These are phyloP conservation scores for Boletus subluridellus DNA, from an alignment of 1,284 basidiomycete genomes.

Conservation along the genomic window DNA sequence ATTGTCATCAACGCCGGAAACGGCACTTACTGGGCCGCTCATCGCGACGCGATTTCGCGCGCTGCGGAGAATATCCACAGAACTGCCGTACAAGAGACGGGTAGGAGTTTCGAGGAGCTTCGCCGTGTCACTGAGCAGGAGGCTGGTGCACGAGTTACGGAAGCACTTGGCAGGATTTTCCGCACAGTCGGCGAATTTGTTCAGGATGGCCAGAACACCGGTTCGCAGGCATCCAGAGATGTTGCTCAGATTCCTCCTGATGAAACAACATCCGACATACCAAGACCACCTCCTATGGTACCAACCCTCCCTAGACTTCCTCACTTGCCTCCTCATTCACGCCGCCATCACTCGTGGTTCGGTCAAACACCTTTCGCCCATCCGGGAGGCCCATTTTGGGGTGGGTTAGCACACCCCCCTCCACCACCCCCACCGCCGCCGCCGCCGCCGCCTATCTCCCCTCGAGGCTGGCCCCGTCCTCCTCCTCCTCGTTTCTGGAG, in stretches of 20 bases:
- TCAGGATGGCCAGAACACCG: constrained; percentile 9
- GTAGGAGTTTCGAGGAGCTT: constrained; percentile 41
- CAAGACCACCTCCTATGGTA: not conserved
- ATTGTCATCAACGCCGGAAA: constrained; percentile 57
- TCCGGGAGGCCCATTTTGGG: constrained; percentile 10
- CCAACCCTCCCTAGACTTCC: constrained; percentile 8
- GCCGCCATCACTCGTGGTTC: constrained; percentile 28
- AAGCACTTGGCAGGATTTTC: constrained; percentile 59
- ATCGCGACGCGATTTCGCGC: constrained; percentile 54
- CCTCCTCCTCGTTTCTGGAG: constrained; percentile 29
- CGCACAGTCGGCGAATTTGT: constrained; percentile 47
- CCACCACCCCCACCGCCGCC: constrained; percentile 1
- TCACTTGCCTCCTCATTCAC: constrained; percentile 14
- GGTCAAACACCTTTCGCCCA: constrained; percentile 13
- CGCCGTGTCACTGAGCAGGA: constrained; percentile 54
- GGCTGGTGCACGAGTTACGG: constrained; percentile 59
- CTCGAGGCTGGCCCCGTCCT: constrained; percentile 17
- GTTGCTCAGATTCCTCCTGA: not conserved
- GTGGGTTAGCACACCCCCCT: constrained; percentile 7
- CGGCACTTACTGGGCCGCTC: constrained; percentile 64
- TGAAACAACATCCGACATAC: not conserved
- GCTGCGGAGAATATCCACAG: constrained; percentile 51
- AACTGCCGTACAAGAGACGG: constrained; percentile 42
- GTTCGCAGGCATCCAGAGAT: constrained; percentile 2
- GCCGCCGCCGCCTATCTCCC: constrained; percentile 11